Evolutionary conservation across 371 early-diverging fungal species (phyloP), one percentile per base, ranked within the genome.

Genomic region (Mortierella sp.): DNA sequence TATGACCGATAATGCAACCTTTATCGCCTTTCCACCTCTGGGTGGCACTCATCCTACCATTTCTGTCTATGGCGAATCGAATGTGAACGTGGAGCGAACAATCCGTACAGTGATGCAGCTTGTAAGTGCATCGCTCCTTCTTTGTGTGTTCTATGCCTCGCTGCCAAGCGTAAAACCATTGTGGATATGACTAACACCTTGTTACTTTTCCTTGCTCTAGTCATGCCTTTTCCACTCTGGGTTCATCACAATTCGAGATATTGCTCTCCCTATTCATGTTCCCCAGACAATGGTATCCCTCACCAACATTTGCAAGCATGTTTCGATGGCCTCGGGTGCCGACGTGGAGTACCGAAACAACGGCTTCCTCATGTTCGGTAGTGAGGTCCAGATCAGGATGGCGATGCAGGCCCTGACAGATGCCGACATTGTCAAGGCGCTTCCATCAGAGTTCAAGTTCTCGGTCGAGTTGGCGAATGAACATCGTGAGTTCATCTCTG

Each of bases 401-500:
- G 68, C 68, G 13, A 67, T 72, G 51, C 67, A 71, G 57, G 54
- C 54, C 31, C 45, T 71, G 61, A 54, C 71, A 9, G 68, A 72
- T 16, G 31, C 60, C 17, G 68, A 71, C 34, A 57, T 71, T 39
- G 43, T 71, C 50, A 72, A 71, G 37, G 43, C 72, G 14, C 41
- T 72, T 7, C 78, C 50, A 3, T 71, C 57, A 24, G 78, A 78
- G 50, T 63, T 71, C 61, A 78, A 78, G 58, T 71, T 85, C 19
- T 70, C 85, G 22, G 73, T 94, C 12, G 94, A 94, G 54, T 78
- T 94, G 40, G 86, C 91, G 37, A 83, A 86, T n/a, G 94, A 94
- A 61, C 93, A 94, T 63, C 88, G 90, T 16, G 96, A 96, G 49
- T 97, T 96, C 63, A 92, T 97, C 28, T 91, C 89, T 50, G 97